Base-by-base conservation (phyloP, 768 basidiomycete species). In the Polyporus arcularius region DNA sequence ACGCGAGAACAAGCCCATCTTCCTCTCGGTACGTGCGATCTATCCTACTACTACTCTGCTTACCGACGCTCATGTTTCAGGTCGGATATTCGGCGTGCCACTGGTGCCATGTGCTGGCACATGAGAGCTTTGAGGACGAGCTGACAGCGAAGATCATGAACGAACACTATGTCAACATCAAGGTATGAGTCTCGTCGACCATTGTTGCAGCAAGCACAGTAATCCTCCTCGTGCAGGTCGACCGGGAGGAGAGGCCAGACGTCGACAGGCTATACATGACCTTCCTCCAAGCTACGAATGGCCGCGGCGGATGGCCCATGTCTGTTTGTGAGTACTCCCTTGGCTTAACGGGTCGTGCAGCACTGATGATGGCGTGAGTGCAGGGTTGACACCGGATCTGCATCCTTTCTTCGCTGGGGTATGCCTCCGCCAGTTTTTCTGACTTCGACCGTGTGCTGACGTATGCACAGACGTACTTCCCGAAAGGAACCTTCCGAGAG, bases 201-300 rank as follows among this genome's bases (percentile, higher is more conserved):
- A 6, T 41, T 45, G 18, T 15, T 14, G 18, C 2, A 18, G 16
- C 21, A 12, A 43, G 4, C 6, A 18, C 50, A 31, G 28, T 14
- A 21, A 18, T 12, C 18, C 8, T 15, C 11, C 15, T 53, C 57
- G 35, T 31, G 28, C 32, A 70, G 68, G 75, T 78, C 15, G 78
- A 79, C 57, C 61, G 78, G 28, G 78, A 79, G 60, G 78, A 77
- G 48, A 60, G 75, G 26, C 78, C 78, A 0, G 78, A 78, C 56
- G 76, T 79, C 9, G 78, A 79, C 62, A 60, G 76, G n/a, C 59
- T 79, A n/a, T 79, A 79, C 63, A 79, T 79, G 78, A 74, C 68
- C 1, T 78, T 76, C 67, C 63, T 79, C 1, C 76, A 77, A 48
- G 72, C 72, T 2, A 71, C 70, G 0, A 63, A 67, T 11, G 72